Conservation (phyloP, 2,329 filamentous ascomycete species). For the Hypoxylon sp. region DNA sequence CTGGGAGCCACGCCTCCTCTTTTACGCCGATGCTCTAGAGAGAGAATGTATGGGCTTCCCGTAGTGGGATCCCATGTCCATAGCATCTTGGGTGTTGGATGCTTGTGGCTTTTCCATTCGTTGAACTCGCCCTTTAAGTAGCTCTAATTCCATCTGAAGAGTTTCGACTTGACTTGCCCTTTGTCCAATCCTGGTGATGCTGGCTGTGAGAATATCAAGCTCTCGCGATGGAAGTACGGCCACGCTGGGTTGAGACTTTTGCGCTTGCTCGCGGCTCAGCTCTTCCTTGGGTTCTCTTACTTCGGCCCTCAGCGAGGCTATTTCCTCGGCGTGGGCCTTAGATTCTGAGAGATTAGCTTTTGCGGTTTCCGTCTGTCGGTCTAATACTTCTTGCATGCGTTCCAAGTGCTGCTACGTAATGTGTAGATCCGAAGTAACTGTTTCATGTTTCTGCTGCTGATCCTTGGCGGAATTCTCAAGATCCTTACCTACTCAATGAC, state of each 20-base stretch:
- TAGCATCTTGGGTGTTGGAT: slow-evolving; percentile 9
- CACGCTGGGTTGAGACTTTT: slow-evolving; percentile 14
- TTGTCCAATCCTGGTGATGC: slow-evolving; percentile 50
- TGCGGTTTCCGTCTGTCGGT: slow-evolving; percentile 38
- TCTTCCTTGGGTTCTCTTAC: slow-evolving; percentile 46
- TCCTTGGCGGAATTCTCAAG: slow-evolving; percentile 10
- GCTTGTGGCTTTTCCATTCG: slow-evolving; percentile 48
- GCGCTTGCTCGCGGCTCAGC: slow-evolving; percentile 41
- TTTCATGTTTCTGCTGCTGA: slow-evolving; percentile 19
- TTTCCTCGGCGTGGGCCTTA: slow-evolving; percentile 45
- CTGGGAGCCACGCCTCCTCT: slow-evolving; percentile 6
- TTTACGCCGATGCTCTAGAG: slow-evolving; percentile 6
- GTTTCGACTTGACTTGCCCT: slow-evolving; percentile 51
- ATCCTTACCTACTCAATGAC: slow-evolving; percentile 31
- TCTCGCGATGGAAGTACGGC: slow-evolving; percentile 45
- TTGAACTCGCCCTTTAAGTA: slow-evolving; percentile 50
- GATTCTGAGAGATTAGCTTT: slow-evolving; percentile 39
- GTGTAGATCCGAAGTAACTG: slow-evolving; percentile 19
- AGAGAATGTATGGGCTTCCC: slow-evolving; percentile 1
- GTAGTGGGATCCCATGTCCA: neutral
- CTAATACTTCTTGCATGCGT: slow-evolving; percentile 19
- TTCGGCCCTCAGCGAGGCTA: slow-evolving; percentile 47
- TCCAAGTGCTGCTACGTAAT: slow-evolving; percentile 10
- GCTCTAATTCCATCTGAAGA: slow-evolving; percentile 54
- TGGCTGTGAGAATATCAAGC: slow-evolving; percentile 52